phyloP scores from a whole-genome alignment of 371 early-diverging fungal genomes.

The Circinella minor region DNA sequence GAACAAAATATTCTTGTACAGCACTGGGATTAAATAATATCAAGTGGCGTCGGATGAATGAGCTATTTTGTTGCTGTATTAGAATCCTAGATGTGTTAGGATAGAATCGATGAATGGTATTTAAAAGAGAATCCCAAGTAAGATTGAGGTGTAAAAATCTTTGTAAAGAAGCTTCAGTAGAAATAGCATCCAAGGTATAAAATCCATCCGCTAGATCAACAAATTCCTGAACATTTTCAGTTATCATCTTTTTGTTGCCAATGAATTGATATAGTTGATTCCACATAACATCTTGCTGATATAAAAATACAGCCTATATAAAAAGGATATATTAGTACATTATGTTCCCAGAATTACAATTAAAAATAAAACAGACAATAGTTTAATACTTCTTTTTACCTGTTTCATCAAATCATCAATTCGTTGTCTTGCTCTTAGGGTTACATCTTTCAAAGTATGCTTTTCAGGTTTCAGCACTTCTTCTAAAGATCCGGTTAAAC shows the following conservation, averaged over 20 bases:
- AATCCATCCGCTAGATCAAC: conserved; percentile 14
- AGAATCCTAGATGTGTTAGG: conserved; percentile 37
- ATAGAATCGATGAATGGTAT: conserved; percentile 39
- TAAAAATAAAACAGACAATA: background rate
- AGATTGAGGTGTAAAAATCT: conserved; percentile 32
- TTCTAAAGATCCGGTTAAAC: conserved; percentile 24
- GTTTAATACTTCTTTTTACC: conserved; percentile 21
- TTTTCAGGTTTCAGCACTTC: conserved; percentile 32
- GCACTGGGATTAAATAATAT: conserved; percentile 40
- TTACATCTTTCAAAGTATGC: conserved; percentile 31
- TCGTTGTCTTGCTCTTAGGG: conserved; percentile 32
- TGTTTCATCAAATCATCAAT: conserved; percentile 39
- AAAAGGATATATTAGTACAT: too few relatives aligned
- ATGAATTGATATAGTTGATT: conserved; percentile 33
- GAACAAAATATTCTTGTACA: conserved; percentile 32
- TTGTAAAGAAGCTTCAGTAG: conserved; percentile 25
- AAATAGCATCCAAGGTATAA: conserved; percentile 16
- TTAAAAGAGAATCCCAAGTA: conserved; percentile 38
- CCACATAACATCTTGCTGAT: conserved; percentile 41
- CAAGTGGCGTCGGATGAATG: conserved; percentile 24
- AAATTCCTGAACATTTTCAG: conserved; percentile 14
- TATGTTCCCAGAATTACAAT: background rate
- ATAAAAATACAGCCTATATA: conserved; percentile 31
- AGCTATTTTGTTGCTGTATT: conserved; percentile 7
- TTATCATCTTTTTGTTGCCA: conserved; percentile 7